phyloP scores from a whole-genome alignment of 805 yeast genomes.

The Starmera pachycereana region DNA sequence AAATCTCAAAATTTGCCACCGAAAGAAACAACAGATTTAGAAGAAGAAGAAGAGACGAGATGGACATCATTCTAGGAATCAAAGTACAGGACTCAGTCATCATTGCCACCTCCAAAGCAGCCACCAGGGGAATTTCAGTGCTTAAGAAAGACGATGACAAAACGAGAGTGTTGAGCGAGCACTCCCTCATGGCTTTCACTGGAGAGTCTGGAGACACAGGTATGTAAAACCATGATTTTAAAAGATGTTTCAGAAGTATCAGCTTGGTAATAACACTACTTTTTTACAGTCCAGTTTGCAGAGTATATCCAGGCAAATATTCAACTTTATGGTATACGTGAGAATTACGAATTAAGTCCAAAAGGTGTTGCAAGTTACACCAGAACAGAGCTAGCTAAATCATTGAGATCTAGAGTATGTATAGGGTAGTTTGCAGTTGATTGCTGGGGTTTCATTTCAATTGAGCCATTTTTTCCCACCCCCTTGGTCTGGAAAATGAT shows the following conservation, averaged over 20 bases:
- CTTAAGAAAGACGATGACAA: slow-evolving; percentile 73
- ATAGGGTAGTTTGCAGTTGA: not conserved
- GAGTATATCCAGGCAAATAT: slow-evolving; percentile 91
- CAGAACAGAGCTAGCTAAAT: slow-evolving; percentile 78
- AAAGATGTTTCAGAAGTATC: no score
- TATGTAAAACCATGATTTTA: no score
- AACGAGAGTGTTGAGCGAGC: slow-evolving; percentile 63
- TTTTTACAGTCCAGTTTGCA: slow-evolving; percentile 78
- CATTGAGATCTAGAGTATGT: slow-evolving; percentile 67
- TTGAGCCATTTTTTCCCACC: no score
- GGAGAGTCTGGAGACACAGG: slow-evolving; percentile 95
- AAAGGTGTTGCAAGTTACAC: slow-evolving; percentile 82
- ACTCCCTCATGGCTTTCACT: slow-evolving; percentile 75
- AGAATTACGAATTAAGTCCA: slow-evolving; percentile 71
- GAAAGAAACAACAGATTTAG: not conserved
- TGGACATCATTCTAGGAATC: slow-evolving; percentile 90
- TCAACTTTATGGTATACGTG: slow-evolving; percentile 79
- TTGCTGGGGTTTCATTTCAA: not conserved
- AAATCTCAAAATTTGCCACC: not conserved
- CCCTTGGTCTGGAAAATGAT: no score
- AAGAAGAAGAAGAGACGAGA: slow-evolving; percentile 16
- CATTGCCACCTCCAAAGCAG: slow-evolving; percentile 91
- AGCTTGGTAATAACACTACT: no score
- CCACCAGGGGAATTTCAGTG: slow-evolving; percentile 81
- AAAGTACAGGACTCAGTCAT: slow-evolving; percentile 72